A percentile compares a stretch with the other conserved stretches of the same genome.
Evolutionary conservation across 345 rosid species (phyloP).

Genomic region (Lagerstroemia speciosa): DNA sequence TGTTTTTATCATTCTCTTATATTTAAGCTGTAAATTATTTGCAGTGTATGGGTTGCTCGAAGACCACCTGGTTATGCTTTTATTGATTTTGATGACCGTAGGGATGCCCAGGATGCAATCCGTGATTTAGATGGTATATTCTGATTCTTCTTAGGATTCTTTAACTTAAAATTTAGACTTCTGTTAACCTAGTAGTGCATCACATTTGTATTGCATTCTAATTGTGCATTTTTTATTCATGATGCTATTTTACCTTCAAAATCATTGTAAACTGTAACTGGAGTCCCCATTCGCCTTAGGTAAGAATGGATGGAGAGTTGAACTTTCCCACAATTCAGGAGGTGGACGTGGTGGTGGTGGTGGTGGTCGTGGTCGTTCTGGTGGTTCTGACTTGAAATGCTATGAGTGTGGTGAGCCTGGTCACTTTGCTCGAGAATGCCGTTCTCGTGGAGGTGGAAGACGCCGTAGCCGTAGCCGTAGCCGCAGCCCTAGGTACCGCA

Average conservation of each 20-base stretch:
- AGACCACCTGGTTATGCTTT: conserved; percentile 9
- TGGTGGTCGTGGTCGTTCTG: conserved; percentile 15
- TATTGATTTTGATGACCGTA: conserved; percentile 8
- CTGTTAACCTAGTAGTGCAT: too few species aligned
- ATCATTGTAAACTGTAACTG: background rate
- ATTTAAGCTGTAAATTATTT: background rate
- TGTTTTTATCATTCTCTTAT: background rate
- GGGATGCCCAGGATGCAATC: conserved; percentile 11
- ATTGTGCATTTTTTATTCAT: background rate
- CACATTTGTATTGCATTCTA: too few species aligned
- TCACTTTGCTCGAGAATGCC: conserved; percentile 19
- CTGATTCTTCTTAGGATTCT: background rate
- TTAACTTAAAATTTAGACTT: background rate
- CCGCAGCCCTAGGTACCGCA: conserved; percentile 16
- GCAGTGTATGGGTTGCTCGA: conserved; percentile 12
- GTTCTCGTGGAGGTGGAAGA: conserved; percentile 11
- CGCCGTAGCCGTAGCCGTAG: conserved; percentile 6
- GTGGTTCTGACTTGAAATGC: conserved; percentile 19
- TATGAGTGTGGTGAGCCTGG: conserved; percentile 22
- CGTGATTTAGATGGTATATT: conserved; percentile 5
- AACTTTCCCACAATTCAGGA: conserved; percentile 15
- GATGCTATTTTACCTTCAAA: too few species aligned
- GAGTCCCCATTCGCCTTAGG: background rate
- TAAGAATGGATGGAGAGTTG: conserved; percentile 21
- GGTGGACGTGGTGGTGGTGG: conserved; percentile 14